A percentile compares a stretch with the other conserved stretches of the same genome.
These are phyloP conservation scores for Pyrenophora tritici-repentis DNA, from an alignment of 2,329 filamentous ascomycete species.

Conservation along the genomic window DNA sequence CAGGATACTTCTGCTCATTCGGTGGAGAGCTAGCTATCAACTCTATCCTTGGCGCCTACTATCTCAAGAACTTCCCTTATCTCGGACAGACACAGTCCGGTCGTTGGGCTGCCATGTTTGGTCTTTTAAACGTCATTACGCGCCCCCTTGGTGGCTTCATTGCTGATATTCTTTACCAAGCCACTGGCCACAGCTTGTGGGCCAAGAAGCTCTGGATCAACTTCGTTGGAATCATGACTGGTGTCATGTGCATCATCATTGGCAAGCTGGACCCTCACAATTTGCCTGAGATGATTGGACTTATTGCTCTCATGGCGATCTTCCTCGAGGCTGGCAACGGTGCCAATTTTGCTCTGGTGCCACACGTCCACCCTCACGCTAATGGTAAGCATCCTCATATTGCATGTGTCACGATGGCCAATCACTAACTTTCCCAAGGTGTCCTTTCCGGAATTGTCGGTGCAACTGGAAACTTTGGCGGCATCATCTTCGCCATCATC, in stretches of 20 bases:
- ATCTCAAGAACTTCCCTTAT: slow-evolving; percentile 59
- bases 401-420: neutral
- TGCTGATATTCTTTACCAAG: slow-evolving; percentile 60
- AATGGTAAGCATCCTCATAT: slow-evolving; percentile 62
- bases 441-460: slow-evolving; percentile 78
- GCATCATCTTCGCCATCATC: slow-evolving; percentile 80
- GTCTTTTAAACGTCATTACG: slow-evolving; percentile 71
- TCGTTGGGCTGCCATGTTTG: slow-evolving; percentile 74
- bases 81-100: slow-evolving; percentile 61
- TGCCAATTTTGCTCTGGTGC: slow-evolving; percentile 82
- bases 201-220: slow-evolving; percentile 68
- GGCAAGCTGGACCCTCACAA: slow-evolving; percentile 66
- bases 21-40: slow-evolving; percentile 66
- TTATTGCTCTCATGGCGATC: slow-evolving; percentile 76
- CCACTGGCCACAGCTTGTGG: slow-evolving; percentile 59
- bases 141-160: slow-evolving; percentile 69
- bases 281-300: slow-evolving; percentile 71
- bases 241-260: slow-evolving; percentile 66
- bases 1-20: slow-evolving; percentile 65
- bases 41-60: slow-evolving; percentile 64
- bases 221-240: slow-evolving; percentile 60
- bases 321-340: slow-evolving; percentile 87
- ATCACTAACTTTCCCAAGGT: slow-evolving; percentile 38
- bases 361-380: slow-evolving; percentile 81
- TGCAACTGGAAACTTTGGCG: slow-evolving; percentile 81